phyloP scores from a whole-genome alignment of 2,329 filamentous ascomycete species.

The Simplicillium aogashimaense region DNA sequence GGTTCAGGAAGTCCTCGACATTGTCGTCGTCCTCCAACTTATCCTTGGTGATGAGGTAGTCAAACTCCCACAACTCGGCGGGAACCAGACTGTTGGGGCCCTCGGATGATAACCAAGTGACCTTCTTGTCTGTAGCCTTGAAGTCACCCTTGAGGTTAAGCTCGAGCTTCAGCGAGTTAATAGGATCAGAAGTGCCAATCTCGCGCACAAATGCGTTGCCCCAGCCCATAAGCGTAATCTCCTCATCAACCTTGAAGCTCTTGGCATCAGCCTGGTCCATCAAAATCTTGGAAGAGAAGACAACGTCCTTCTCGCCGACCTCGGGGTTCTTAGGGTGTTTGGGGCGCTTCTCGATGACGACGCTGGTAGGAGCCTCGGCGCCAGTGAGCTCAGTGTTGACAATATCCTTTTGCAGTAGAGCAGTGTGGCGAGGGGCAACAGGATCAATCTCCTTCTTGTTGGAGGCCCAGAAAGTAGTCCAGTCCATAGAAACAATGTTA shows the following conservation, averaged over 20 bases:
- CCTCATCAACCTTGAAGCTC: constrained; percentile 73
- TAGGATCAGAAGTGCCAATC: constrained; percentile 38
- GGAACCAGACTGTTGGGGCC: constrained; percentile 62
- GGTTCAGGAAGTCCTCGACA: constrained; percentile 74
- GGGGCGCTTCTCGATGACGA: constrained; percentile 64
- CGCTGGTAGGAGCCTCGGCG: constrained; percentile 51
- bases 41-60: constrained; percentile 92
- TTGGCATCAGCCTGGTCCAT: constrained; percentile 82
- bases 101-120: constrained; percentile 79
- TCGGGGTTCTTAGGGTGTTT: constrained; percentile 84
- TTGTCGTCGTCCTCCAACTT: constrained; percentile 82
- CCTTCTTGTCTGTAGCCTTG: constrained; percentile 92
- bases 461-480: constrained; percentile 61
- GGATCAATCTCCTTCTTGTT: constrained; percentile 83
- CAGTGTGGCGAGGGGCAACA: constrained; percentile 62
- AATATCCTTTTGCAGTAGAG: constrained; percentile 58
- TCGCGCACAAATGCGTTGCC: constrained; percentile 76
- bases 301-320: constrained; percentile 77
- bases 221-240: constrained; percentile 96
- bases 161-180: constrained; percentile 68
- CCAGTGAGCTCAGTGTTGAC: constrained; percentile 64
- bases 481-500: constrained; percentile 78
- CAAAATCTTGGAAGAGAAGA: constrained; percentile 64
- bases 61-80: constrained; percentile 86
- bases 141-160: constrained; percentile 90